Evolutionary conservation across 495 filamentous ascomycete species (phyloP).

Genomic region (Lindgomyces ingoldianus): DNA sequence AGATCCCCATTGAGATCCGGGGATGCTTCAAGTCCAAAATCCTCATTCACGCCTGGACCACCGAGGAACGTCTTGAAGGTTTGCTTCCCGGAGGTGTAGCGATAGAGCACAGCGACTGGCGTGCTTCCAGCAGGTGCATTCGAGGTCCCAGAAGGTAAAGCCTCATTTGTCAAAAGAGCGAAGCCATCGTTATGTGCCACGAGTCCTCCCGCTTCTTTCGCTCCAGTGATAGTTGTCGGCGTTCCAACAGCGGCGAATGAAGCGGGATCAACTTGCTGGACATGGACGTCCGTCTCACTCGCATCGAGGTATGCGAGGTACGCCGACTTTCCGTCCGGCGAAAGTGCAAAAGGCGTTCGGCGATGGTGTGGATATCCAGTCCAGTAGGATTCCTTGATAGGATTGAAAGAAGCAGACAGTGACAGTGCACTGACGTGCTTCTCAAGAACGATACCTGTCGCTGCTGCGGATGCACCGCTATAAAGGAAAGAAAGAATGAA

Average conservation of each 20-base stretch:
- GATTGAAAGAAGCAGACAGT: constrained; percentile 50
- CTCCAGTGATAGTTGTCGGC: constrained; percentile 48
- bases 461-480: constrained; percentile 3
- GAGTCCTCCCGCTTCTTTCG: constrained; percentile 57
- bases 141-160: constrained; percentile 46
- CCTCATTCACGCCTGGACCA: constrained; percentile 52
- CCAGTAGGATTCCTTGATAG: constrained; percentile 56
- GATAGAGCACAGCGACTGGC: constrained; percentile 53
- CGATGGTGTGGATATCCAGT: constrained; percentile 56
- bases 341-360: constrained; percentile 55
- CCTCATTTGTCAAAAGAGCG: constrained; percentile 52
- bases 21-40: constrained; percentile 49
- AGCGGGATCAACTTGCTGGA: constrained; percentile 51
- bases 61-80: constrained; percentile 56
- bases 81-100: constrained; percentile 51
- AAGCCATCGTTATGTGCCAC: constrained; percentile 60
- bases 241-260: constrained; percentile 53
- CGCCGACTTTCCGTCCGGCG: constrained; percentile 54
- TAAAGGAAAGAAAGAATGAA: constrained; percentile 14
- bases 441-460: constrained; percentile 37
- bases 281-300: constrained; percentile 52
- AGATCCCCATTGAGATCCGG: constrained; percentile 59
- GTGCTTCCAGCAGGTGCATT: constrained; percentile 31
- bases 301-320: constrained; percentile 56
- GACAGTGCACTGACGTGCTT: constrained; percentile 50